Conservation (phyloP, 2,329 filamentous ascomycete genomes). For the Stenocarpella maydis region DNA sequence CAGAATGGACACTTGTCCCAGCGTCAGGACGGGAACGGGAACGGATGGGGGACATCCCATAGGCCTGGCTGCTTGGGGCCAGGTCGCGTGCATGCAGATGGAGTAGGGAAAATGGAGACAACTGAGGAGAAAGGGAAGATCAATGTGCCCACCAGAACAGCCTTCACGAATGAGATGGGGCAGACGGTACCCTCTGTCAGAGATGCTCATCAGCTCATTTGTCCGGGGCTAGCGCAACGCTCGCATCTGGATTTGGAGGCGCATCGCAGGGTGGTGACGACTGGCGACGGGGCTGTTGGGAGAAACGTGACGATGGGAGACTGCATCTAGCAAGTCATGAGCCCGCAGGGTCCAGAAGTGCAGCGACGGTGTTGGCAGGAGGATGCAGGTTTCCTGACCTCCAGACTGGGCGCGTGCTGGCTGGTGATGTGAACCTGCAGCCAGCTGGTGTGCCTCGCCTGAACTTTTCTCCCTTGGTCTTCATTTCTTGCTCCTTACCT, state of each 20-base stretch:
- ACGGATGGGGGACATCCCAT: slow-evolving; percentile 29
- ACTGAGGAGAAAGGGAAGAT: slow-evolving; percentile 37
- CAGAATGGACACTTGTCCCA: slow-evolving; percentile 20
- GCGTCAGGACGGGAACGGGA: slow-evolving; percentile 11
- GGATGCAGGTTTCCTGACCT: slow-evolving; percentile 16
- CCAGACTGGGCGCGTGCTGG: neutral
- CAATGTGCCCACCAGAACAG: slow-evolving; percentile 73
- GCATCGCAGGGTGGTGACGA: slow-evolving; percentile 22
- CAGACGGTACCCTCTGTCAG: slow-evolving; percentile 79
- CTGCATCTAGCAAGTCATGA: slow-evolving; percentile 33
- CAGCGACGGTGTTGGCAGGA: neutral
- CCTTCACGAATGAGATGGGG: slow-evolving; percentile 85
- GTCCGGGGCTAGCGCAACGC: slow-evolving; percentile 45
- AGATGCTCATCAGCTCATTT: slow-evolving; percentile 51
- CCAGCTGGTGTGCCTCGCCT: slow-evolving; percentile 16
- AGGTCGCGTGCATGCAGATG: slow-evolving; percentile 35
- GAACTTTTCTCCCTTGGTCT: neutral
- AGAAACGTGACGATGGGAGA: slow-evolving; percentile 8
- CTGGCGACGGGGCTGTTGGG: slow-evolving; percentile 12
- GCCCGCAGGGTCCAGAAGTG: slow-evolving; percentile 28
- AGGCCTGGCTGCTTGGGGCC: slow-evolving; percentile 30
- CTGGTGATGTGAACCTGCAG: slow-evolving; percentile 7
- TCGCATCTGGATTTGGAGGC: slow-evolving; percentile 33
- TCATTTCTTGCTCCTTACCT: slow-evolving; percentile 50
- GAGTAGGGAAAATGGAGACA: slow-evolving; percentile 35